These are phyloP conservation scores for Agaricales sp. DNA, from an alignment of 1,284 basidiomycete species.

Conservation along the genomic window DNA sequence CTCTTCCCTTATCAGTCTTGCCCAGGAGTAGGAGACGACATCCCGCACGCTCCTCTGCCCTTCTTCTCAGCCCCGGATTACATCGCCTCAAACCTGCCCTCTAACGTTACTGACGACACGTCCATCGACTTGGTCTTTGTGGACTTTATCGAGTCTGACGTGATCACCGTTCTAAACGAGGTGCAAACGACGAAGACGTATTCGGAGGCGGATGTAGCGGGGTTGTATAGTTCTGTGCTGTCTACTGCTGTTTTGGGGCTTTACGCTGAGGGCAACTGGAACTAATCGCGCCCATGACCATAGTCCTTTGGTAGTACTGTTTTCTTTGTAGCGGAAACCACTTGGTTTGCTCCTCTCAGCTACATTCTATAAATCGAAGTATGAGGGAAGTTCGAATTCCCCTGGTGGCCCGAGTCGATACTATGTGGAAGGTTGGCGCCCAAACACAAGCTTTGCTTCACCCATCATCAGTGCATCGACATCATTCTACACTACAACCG, in stretches of 20 bases:
- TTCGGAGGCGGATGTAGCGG: slow-evolving; percentile 35
- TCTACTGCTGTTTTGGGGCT: slow-evolving; percentile 43
- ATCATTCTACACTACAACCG: no score
- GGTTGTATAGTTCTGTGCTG: slow-evolving; percentile 43
- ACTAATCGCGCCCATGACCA: no score
- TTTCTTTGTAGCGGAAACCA: no score
- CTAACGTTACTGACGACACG: slow-evolving; percentile 34
- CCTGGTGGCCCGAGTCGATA: no score
- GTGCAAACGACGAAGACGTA: slow-evolving; percentile 42
- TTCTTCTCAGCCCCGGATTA: slow-evolving; percentile 46
- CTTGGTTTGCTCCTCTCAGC: no score
- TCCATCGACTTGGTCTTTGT: slow-evolving; percentile 63
- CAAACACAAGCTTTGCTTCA: no score
- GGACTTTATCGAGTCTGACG: slow-evolving; percentile 46
- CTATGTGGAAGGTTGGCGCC: no score
- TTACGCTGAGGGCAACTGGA: slow-evolving; percentile 52
- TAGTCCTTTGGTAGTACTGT: no score
- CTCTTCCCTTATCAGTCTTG: slow-evolving; percentile 33
- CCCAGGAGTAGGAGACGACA: slow-evolving; percentile 66
- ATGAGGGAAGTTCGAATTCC: no score
- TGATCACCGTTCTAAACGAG: slow-evolving; percentile 44
- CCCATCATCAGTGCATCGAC: no score
- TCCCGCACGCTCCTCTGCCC: slow-evolving; percentile 42
- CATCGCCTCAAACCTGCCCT: slow-evolving; percentile 44
- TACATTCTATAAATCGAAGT: no score